phyloP scores from a whole-genome alignment of 73 alveolate genomes.

The Tetrahymena thermophila region DNA sequence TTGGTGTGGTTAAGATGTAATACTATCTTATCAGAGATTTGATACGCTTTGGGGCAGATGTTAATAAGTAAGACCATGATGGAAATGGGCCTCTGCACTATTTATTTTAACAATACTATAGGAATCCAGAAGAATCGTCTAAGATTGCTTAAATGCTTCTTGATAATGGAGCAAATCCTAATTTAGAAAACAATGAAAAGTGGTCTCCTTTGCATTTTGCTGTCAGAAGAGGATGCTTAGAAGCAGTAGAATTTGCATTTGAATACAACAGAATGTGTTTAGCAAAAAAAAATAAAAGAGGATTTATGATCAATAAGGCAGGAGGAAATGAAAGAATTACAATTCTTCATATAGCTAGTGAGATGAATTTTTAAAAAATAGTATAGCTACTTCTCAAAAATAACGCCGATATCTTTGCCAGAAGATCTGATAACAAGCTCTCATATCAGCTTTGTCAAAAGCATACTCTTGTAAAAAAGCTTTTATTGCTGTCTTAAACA shows the following conservation, averaged over 20 bases:
- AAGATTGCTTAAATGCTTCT: not conserved
- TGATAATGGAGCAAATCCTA: not conserved
- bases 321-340: not conserved
- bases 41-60: not conserved
- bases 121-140: not conserved
- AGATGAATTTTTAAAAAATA: not conserved
- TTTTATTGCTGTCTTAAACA: not conserved
- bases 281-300: not conserved
- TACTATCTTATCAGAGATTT: not conserved
- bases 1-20: not conserved
- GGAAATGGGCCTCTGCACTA: not conserved
- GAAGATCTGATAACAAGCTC: not conserved
- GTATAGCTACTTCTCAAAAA: not conserved
- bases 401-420: not conserved
- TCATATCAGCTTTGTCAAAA: not conserved
- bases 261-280: not conserved
- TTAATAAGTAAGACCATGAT: not conserved
- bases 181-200: not conserved
- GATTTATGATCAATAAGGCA: not conserved
- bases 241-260: not conserved
- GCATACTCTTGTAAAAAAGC: not conserved
- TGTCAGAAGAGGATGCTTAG: not conserved
- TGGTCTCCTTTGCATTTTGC: not conserved
- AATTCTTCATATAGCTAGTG: not conserved
- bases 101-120: not conserved